phyloP scores from a whole-genome alignment of 23 red algal genomes.

The Gracilaria gracilis region DNA sequence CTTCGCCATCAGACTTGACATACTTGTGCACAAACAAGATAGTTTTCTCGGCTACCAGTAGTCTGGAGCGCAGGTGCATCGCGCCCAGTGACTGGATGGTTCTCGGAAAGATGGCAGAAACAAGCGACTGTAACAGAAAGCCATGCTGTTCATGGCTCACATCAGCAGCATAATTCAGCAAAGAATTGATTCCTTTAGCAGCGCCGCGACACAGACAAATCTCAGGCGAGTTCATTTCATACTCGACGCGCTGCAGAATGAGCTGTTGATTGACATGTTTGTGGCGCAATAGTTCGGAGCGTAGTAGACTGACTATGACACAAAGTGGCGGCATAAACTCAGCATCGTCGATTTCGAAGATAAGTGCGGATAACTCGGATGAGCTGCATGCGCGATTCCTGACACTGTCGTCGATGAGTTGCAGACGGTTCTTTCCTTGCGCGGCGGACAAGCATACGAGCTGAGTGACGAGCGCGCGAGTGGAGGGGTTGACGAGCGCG shows the following conservation, averaged over 20 bases:
- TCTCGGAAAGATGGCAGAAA: slow-evolving; percentile 5
- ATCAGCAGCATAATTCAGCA: not conserved
- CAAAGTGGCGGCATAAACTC: slow-evolving; percentile 33
- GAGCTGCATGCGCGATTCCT: slow-evolving; percentile 1
- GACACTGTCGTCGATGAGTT: not conserved
- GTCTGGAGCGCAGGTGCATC: not conserved
- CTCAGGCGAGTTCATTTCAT: slow-evolving; percentile 5
- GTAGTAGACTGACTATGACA: not conserved
- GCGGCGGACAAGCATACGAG: slow-evolving; percentile 21
- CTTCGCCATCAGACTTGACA: not conserved
- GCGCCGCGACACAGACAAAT: slow-evolving; percentile 30
- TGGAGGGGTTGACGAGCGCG: slow-evolving; percentile 1
- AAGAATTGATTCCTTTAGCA: not conserved
- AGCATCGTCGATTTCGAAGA: slow-evolving; percentile 14
- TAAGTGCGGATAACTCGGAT: not conserved
- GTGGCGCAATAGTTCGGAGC: not conserved
- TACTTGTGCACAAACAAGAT: not conserved
- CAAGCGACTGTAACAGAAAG: not conserved
- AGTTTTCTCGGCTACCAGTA: slow-evolving; percentile 15
- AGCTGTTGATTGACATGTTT: not conserved
- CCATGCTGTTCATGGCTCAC: not conserved
- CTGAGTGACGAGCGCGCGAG: not conserved
- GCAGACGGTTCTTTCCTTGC: not conserved
- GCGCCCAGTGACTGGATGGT: not conserved
- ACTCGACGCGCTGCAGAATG: not conserved